These are phyloP conservation scores for Micromonas pusilla DNA, from an alignment of 139 green algal genomes.

Conservation along the genomic window DNA sequence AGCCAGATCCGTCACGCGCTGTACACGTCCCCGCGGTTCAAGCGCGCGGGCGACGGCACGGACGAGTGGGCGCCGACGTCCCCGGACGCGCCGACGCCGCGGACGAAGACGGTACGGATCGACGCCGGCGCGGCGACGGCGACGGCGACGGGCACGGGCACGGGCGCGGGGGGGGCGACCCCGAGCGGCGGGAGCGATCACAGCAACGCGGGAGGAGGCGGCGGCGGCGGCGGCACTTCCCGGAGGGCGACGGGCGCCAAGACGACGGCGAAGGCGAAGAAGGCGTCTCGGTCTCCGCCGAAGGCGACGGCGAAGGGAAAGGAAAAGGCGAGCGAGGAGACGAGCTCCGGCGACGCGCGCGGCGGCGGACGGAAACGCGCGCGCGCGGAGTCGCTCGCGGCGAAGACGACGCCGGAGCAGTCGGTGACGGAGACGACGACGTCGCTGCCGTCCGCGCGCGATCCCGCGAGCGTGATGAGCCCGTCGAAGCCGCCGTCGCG, in stretches of 20 bases:
- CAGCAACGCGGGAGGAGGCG: neutral
- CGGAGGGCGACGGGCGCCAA: neutral
- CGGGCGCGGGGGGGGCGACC: neutral
- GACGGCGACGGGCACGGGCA: neutral
- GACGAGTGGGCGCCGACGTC: neutral
- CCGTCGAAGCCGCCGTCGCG: too few species aligned
- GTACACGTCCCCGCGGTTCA: constrained; percentile 18
- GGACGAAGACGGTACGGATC: neutral
- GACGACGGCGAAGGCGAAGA: neutral
- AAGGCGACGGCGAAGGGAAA: neutral
- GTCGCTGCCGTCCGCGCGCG: neutral
- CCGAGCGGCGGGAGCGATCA: neutral
- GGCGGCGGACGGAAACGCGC: neutral
- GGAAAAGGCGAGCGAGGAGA: neutral
- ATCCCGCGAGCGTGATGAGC: neutral
- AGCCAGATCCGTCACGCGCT: constrained; percentile 23
- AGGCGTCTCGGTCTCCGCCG: neutral
- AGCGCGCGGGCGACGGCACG: neutral
- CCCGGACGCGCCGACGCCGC: neutral
- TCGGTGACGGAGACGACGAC: neutral
- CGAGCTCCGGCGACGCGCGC: neutral
- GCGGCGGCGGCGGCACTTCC: neutral
- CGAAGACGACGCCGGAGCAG: too few species aligned
- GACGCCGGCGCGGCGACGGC: neutral
- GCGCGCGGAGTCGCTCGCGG: neutral